phyloP scores from a whole-genome alignment of 345 rosid species.

The Populus nigra region DNA sequence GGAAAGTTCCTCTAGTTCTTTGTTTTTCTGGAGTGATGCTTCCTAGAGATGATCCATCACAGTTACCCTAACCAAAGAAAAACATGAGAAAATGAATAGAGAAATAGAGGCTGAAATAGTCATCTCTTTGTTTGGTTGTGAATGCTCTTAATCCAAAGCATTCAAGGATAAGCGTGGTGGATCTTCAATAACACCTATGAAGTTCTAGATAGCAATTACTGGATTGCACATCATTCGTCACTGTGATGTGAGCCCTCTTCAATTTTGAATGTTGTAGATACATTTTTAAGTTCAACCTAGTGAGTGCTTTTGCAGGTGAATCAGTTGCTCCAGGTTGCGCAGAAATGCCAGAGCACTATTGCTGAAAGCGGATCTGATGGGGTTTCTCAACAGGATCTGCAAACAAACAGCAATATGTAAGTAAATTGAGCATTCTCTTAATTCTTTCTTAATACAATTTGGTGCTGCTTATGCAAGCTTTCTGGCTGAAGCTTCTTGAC shows the following conservation, averaged over 20 bases:
- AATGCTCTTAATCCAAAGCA: not conserved
- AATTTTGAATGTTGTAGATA: not conserved
- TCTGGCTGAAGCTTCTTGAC: not conserved
- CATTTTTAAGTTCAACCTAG: not conserved
- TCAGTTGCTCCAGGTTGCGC: conserved; percentile 90
- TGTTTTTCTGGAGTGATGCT: not conserved
- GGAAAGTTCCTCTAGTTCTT: not conserved
- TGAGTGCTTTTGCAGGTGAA: conserved; percentile 57
- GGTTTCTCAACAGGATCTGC: conserved; percentile 82
- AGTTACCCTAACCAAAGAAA: not conserved
- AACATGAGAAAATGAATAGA: not conserved
- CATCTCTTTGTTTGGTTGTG: not conserved
- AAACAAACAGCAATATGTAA: conserved; percentile 90
- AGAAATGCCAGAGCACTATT: conserved; percentile 90
- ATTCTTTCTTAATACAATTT: not conserved
- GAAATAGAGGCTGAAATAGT: not conserved
- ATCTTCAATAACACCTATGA: not conserved
- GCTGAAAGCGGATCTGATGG: conserved; percentile 91
- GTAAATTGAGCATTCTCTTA: conserved; percentile 19
- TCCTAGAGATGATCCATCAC: not conserved
- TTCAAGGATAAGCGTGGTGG: not conserved
- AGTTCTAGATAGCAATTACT: not conserved
- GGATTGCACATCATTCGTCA: not conserved
- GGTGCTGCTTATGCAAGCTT: not conserved
- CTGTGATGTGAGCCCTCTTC: not conserved